Evolutionary conservation across 73 alveolate species (phyloP).

Genomic region (Uronychia binucleata): DNA sequence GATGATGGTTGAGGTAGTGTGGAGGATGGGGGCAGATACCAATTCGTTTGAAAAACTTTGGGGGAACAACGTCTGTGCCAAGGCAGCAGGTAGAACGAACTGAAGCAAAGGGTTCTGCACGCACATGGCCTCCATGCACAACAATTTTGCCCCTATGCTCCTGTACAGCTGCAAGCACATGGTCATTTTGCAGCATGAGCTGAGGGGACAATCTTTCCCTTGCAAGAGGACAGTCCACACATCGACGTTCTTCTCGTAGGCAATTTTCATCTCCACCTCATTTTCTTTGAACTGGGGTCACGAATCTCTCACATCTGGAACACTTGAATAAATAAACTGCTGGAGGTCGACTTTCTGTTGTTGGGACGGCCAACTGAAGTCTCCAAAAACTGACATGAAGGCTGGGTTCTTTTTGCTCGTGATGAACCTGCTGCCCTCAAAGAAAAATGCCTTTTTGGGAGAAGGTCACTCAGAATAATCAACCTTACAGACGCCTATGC

Average conservation of each 20-base stretch:
- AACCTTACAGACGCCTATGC: too few species aligned
- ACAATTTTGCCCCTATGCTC: neutral
- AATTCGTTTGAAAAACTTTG: too few species aligned
- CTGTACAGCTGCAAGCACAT: neutral
- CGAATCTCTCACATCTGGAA: neutral
- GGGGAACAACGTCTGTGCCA: neutral
- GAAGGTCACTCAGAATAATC: too few species aligned
- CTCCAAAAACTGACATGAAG: neutral
- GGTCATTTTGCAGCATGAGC: neutral
- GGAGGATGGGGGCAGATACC: too few species aligned
- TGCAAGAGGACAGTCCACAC: neutral
- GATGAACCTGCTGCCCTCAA: neutral
- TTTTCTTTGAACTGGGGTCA: neutral
- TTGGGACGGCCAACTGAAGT: neutral
- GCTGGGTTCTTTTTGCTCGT: neutral
- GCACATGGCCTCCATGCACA: constrained; percentile 1
- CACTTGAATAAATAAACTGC: neutral
- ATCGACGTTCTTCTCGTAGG: neutral
- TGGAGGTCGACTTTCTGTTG: neutral
- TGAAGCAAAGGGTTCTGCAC: neutral
- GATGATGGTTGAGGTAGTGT: too few species aligned
- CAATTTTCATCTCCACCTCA: neutral
- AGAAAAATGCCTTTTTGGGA: neutral
- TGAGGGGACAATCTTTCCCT: neutral
- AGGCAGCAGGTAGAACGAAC: neutral